Conservation (phyloP, 805 yeast species). For the Nakazawaea siamensis region DNA sequence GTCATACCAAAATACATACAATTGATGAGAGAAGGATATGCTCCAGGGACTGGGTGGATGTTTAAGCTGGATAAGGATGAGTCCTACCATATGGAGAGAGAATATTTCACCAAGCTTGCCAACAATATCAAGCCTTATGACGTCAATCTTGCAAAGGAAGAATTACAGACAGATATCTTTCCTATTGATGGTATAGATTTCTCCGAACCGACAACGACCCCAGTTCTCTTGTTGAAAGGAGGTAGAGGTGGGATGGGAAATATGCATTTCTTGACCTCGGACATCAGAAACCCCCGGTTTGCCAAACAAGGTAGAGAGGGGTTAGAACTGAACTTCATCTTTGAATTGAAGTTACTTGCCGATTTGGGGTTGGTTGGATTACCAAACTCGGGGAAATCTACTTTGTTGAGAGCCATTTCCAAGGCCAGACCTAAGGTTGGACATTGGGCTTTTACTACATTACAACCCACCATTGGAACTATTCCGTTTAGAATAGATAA, state of each 20-base stretch:
- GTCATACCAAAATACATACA: constrained; percentile 39
- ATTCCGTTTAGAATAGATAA: constrained; percentile 57
- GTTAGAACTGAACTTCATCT: constrained; percentile 54
- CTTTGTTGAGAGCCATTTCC: constrained; percentile 78
- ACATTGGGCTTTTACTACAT: constrained; percentile 94
- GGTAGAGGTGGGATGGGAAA: constrained; percentile 96
- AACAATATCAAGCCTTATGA: constrained; percentile 62
- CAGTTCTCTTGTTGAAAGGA: constrained; percentile 67
- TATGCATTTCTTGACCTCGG: constrained; percentile 83
- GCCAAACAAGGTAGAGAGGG: constrained; percentile 74
- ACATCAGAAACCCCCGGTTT: constrained; percentile 84
- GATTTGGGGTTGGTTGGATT: constrained; percentile 92
- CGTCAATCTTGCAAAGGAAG: constrained; percentile 44
- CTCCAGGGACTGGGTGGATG: constrained; percentile 81
- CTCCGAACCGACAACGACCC: constrained; percentile 49
- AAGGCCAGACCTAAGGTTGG: constrained; percentile 88
- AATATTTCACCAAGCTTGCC: constrained; percentile 58
- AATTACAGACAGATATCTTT: constrained; percentile 55
- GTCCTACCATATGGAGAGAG: constrained; percentile 56
- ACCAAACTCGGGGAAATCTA: constrained; percentile 96
- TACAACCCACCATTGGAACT: constrained; percentile 89
- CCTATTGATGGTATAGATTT: constrained; percentile 82
- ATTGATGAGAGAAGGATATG: constrained; percentile 51
- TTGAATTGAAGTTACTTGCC: constrained; percentile 84
- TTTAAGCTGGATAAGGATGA: constrained; percentile 67